These are phyloP conservation scores for Backusella westeae DNA, from an alignment of 192 early-diverging fungal species.

Conservation along the genomic window DNA sequence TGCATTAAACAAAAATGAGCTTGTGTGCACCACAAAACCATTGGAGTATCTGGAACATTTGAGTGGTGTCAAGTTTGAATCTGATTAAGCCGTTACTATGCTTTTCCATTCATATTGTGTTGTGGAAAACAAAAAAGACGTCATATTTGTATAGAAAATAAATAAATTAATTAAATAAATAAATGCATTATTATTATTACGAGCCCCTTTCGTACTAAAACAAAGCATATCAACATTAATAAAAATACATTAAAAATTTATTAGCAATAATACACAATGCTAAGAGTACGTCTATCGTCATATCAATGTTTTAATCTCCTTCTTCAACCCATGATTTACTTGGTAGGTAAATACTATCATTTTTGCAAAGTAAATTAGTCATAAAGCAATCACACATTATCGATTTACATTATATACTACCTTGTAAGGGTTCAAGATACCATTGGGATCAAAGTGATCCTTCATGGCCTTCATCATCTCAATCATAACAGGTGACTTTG, in stretches of 20 bases:
- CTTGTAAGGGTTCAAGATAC: constrained; percentile 92
- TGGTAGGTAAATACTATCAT: background rate
- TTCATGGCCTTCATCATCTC: constrained; percentile 86
- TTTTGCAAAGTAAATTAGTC: background rate
- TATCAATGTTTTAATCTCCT: background rate
- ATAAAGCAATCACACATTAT: background rate
- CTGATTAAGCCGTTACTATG: background rate
- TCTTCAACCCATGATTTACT: background rate
- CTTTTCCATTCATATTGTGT: background rate
- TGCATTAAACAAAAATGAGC: constrained; percentile 28
- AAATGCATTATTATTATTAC: background rate
- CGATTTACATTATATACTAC: constrained; percentile 3
- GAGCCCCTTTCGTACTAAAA: too few species aligned
- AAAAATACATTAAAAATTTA: background rate
- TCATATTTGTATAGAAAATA: background rate
- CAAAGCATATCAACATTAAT: background rate
- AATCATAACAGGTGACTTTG: constrained; percentile 82
- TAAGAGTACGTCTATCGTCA: background rate
- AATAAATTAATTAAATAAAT: background rate
- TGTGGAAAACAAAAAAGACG: background rate
- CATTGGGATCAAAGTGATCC: constrained; percentile 86
- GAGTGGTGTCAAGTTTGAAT: constrained; percentile 10
- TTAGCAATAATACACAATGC: background rate
- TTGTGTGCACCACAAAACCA: constrained; percentile 34
- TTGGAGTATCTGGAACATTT: constrained; percentile 31